A percentile compares a stretch with the other conserved stretches of the same genome.
phyloP scores from a whole-genome alignment of 768 basidiomycete species.

The Tylopilus plumbeoviolaceoides region DNA sequence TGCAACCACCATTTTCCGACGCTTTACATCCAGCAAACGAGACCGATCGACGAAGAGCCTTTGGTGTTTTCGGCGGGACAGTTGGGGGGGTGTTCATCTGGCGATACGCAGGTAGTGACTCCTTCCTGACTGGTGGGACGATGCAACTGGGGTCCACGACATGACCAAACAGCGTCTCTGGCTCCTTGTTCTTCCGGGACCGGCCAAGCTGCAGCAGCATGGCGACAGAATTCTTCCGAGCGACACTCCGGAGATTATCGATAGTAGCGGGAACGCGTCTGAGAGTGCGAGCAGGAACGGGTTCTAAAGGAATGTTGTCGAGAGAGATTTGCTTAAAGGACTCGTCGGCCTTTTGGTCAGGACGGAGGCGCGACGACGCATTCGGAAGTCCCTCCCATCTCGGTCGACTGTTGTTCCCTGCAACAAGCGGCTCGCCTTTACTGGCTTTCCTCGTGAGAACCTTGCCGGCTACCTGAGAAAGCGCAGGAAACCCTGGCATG shows the following conservation, averaged over 20 bases:
- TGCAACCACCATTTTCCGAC: not conserved
- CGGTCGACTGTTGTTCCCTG: not conserved
- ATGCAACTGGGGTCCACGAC: slow-evolving; percentile 1
- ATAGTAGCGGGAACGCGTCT: slow-evolving; percentile 7
- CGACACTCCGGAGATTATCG: slow-evolving; percentile 1
- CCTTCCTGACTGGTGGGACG: slow-evolving; percentile 12
- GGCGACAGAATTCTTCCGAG: not conserved
- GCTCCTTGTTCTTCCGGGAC: slow-evolving; percentile 2
- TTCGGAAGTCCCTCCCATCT: slow-evolving; percentile 2
- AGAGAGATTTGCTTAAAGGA: slow-evolving; percentile 4
- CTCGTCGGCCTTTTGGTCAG: not conserved
- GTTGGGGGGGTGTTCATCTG: not conserved
- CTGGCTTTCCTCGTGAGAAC: slow-evolving; percentile 4
- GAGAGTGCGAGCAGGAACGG: slow-evolving; percentile 3
- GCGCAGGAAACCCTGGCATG: slow-evolving; percentile 11
- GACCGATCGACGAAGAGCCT: slow-evolving; percentile 24
- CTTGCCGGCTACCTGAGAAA: slow-evolving; percentile 17
- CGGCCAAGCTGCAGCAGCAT: slow-evolving; percentile 5
- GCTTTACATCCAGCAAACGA: slow-evolving; percentile 19
- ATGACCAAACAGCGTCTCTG: slow-evolving; percentile 17
- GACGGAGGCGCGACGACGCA: not conserved
- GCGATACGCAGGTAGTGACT: slow-evolving; percentile 7
- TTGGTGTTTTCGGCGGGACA: not conserved
- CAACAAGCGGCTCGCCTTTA: not conserved
- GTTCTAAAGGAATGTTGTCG: slow-evolving; percentile 11